A percentile compares a stretch with the other conserved stretches of the same genome.
Evolutionary conservation across 371 early-diverging fungal genomes (phyloP).

Genomic region (Mucor velutinosus): DNA sequence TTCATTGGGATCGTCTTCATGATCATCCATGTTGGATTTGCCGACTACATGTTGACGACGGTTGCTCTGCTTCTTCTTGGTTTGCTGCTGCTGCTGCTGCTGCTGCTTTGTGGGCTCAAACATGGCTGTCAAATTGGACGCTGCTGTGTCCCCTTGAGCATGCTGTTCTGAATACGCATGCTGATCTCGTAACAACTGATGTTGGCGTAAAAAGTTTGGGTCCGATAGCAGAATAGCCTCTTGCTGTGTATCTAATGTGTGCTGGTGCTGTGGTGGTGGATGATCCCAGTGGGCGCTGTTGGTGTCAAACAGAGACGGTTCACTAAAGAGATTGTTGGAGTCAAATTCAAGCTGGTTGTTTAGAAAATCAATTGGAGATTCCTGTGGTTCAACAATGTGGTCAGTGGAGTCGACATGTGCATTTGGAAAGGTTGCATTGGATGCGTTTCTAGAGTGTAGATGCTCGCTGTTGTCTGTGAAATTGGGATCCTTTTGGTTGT

Average conservation of each 20-base stretch:
- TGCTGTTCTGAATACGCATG: constrained; percentile 11
- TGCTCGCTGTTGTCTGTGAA: neutral
- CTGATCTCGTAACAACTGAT: constrained; percentile 22
- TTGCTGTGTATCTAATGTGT: constrained; percentile 1
- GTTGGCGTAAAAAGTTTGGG: constrained; percentile 32
- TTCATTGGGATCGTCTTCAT: neutral
- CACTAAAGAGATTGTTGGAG: neutral
- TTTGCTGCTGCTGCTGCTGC: neutral
- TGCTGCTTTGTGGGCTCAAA: constrained; percentile 5
- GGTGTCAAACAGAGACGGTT: neutral
- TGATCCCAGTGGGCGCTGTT: neutral
- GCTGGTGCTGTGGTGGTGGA: neutral
- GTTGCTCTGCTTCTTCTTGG: neutral
- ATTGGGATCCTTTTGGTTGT: neutral
- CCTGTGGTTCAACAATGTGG: neutral
- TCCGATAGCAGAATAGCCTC: constrained; percentile 33
- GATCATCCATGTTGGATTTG: neutral
- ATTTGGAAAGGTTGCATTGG: neutral
- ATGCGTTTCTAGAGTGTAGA: neutral
- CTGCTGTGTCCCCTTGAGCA: neutral
- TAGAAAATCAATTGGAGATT: neutral
- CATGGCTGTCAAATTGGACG: constrained; percentile 21
- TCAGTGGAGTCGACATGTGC: neutral
- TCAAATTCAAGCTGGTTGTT: neutral
- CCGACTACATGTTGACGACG: neutral